Evolutionary conservation across 345 rosid genomes (phyloP).

Genomic region (Syzygium jambos): DNA sequence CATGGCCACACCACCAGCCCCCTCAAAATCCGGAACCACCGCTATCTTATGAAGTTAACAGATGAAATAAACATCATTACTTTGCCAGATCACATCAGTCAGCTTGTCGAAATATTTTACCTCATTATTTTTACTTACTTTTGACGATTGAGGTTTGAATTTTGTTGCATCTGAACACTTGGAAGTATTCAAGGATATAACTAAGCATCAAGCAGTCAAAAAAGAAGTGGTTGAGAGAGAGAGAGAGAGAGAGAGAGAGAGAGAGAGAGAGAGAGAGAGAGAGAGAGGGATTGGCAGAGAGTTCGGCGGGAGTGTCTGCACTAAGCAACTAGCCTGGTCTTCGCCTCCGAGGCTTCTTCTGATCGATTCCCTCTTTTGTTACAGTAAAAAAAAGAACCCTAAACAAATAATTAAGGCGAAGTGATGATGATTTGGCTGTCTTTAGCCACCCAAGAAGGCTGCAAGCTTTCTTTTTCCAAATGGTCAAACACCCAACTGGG

Average conservation of each 20-base stretch:
- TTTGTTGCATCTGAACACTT: neutral
- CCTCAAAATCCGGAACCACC: neutral
- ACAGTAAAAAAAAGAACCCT: neutral
- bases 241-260: neutral
- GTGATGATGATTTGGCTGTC: neutral
- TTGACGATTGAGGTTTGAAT: neutral
- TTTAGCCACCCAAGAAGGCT: neutral
- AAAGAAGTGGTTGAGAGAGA: neutral
- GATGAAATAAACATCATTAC: neutral
- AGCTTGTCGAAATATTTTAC: constrained; percentile 5
- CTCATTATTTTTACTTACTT: neutral
- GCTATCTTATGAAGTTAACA: neutral
- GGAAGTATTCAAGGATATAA: neutral
- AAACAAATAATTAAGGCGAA: neutral
- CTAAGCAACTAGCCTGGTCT: neutral
- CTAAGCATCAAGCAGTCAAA: constrained; percentile 1
- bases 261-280: neutral
- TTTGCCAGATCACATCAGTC: neutral
- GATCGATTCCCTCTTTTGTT: neutral
- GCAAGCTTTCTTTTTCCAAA: constrained; percentile 17
- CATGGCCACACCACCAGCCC: neutral
- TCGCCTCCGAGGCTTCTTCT: neutral
- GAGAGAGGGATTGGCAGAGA: constrained; percentile 7
- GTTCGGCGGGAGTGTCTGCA: constrained; percentile 14
- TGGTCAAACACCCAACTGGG: neutral